phyloP scores from a whole-genome alignment of 2,329 filamentous ascomycete genomes.

The Colletotrichum spaethianum region DNA sequence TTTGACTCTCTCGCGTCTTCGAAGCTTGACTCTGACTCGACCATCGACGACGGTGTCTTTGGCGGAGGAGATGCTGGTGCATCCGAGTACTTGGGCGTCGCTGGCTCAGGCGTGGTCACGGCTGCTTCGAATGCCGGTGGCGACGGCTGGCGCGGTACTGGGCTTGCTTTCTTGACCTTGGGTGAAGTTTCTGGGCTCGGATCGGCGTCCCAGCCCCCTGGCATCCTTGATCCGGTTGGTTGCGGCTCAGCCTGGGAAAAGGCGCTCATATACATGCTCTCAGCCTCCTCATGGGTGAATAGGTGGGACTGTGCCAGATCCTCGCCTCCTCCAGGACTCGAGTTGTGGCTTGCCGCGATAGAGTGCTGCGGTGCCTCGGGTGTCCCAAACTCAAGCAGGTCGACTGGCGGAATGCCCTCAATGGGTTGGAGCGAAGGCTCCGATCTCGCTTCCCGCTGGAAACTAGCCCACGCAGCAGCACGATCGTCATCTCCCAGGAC shows the following conservation, averaged over 20 bases:
- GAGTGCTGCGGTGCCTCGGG: slow-evolving; percentile 43
- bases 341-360: slow-evolving; percentile 45
- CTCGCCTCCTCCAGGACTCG: slow-evolving; percentile 53
- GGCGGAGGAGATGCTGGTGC: background rate
- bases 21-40: slow-evolving; percentile 32
- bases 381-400: slow-evolving; percentile 12
- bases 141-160: slow-evolving; percentile 4
- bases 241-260: slow-evolving; percentile 65
- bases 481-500: slow-evolving; percentile 45
- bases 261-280: slow-evolving; percentile 90
- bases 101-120: background rate
- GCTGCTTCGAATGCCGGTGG: slow-evolving; percentile 8
- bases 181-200: slow-evolving; percentile 40
- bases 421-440: slow-evolving; percentile 53
- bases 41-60: slow-evolving; percentile 32
- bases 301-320: slow-evolving; percentile 76
- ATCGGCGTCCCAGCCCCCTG: slow-evolving; percentile 66
- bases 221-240: slow-evolving; percentile 57
- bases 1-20: background rate
- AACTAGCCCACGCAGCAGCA: slow-evolving; percentile 51
- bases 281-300: slow-evolving; percentile 84
- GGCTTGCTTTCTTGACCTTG: background rate
- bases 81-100: background rate
- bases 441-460: slow-evolving; percentile 52
- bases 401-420: background rate